Evolutionary conservation across 352 stramenopile genomes (phyloP).

Genomic region (Phytopythium helicoides): DNA sequence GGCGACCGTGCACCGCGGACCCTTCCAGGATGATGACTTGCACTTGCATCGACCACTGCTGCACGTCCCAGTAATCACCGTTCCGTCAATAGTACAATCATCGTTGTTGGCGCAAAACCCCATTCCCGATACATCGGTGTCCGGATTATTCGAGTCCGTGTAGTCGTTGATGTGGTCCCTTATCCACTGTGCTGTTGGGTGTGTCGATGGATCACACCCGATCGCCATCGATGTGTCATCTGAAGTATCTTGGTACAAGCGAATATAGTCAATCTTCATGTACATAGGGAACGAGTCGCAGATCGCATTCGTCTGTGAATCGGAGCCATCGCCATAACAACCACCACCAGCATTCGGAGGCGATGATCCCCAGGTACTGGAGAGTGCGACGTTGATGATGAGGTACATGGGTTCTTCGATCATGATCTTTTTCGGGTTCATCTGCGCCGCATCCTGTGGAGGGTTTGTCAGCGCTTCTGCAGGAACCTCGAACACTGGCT

Average conservation of each 20-base stretch:
- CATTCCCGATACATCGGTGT: conserved; percentile 42
- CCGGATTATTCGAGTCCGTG: conserved; percentile 42
- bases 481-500: conserved; percentile 88
- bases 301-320: too few relatives aligned
- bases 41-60: too few relatives aligned
- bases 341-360: conserved; percentile 49
- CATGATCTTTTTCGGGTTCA: conserved; percentile 79
- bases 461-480: conserved; percentile 45
- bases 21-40: too few relatives aligned
- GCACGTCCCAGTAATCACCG: conserved; percentile 34
- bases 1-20: conserved; percentile 5
- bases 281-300: too few relatives aligned
- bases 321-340: conserved; percentile 39
- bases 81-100: conserved; percentile 46
- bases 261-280: too few relatives aligned
- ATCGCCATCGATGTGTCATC: conserved; percentile 34
- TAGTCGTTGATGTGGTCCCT: conserved; percentile 59
- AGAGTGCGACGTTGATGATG: conserved; percentile 94
- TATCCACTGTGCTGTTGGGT: conserved; percentile 70
- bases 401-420: conserved; percentile 94
- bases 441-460: conserved; percentile 44
- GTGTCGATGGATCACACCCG: conserved; percentile 43
- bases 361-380: conserved; percentile 69
- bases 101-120: conserved; percentile 47
- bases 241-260: conserved; percentile 50